Evolutionary conservation across 73 alveolate genomes (phyloP).

Genomic region (Paramecium biaurelia): DNA sequence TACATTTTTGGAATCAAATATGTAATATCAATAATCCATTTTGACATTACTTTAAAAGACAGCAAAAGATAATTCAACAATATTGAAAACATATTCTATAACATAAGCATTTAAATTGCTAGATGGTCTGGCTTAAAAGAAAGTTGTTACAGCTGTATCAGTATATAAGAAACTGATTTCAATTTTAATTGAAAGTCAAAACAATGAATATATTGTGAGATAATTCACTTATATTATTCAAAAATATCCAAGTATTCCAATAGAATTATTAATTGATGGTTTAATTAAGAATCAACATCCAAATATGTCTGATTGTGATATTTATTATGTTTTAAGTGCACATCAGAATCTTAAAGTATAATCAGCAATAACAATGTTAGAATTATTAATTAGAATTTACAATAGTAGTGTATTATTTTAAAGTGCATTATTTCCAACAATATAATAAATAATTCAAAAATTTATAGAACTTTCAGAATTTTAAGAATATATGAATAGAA

Average conservation of each 20-base stretch:
- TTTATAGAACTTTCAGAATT: neutral
- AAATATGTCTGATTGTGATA: neutral
- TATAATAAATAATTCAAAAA: neutral
- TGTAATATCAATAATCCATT: slow-evolving; percentile 4
- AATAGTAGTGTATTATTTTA: neutral
- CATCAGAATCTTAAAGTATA: slow-evolving; percentile 14
- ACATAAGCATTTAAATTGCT: neutral
- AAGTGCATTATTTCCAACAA: neutral
- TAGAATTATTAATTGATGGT: slow-evolving; percentile 9
- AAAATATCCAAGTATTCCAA: slow-evolving; percentile 30
- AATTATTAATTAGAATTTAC: neutral
- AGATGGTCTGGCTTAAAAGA: slow-evolving; percentile 12
- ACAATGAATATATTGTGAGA: slow-evolving; percentile 6
- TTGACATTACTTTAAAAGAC: neutral
- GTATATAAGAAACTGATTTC: slow-evolving; percentile 12
- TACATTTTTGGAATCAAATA: neutral
- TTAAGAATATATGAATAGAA: neutral
- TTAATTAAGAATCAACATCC: neutral
- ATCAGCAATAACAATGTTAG: slow-evolving; percentile 33
- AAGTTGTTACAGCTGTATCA: neutral
- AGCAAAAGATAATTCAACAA: neutral
- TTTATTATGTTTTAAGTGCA: slow-evolving; percentile 6
- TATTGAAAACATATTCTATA: neutral
- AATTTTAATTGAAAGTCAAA: neutral
- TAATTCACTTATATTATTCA: slow-evolving; percentile 2